Conservation (phyloP, 768 basidiomycete genomes). For the Suillus variegatus region DNA sequence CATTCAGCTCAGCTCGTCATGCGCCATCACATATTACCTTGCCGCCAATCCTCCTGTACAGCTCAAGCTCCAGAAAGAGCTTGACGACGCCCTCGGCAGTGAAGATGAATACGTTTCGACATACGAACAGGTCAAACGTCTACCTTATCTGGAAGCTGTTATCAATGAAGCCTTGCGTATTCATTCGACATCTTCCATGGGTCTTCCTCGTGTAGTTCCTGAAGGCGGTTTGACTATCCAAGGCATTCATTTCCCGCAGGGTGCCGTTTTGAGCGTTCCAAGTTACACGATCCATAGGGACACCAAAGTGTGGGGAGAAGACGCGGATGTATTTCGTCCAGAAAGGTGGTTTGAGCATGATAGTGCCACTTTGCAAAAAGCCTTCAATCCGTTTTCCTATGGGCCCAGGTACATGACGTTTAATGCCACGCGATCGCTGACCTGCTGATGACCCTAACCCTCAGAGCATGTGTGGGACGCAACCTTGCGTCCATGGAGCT, state of each 20-base stretch:
- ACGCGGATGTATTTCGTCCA: slow-evolving; percentile 72
- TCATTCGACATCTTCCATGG: slow-evolving; percentile 82
- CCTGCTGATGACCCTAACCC: not conserved
- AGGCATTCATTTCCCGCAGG: slow-evolving; percentile 62
- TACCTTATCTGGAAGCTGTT: slow-evolving; percentile 83
- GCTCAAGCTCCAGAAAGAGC: slow-evolving; percentile 72
- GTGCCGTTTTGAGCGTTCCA: slow-evolving; percentile 78
- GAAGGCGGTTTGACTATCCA: slow-evolving; percentile 66
- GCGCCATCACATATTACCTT: slow-evolving; percentile 86
- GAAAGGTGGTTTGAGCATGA: slow-evolving; percentile 86
- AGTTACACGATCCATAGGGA: slow-evolving; percentile 85
- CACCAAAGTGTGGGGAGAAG: slow-evolving; percentile 71
- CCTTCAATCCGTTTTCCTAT: slow-evolving; percentile 85
- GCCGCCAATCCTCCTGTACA: slow-evolving; percentile 67
- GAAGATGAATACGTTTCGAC: slow-evolving; percentile 63
- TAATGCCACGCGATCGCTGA: not conserved
- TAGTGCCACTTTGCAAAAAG: slow-evolving; percentile 57
- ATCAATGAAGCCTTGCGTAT: slow-evolving; percentile 85
- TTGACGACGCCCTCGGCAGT: slow-evolving; percentile 58
- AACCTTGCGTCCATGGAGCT: slow-evolving; percentile 83
- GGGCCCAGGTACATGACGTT: slow-evolving; percentile 62
- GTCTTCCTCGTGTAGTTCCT: slow-evolving; percentile 79
- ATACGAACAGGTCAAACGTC: slow-evolving; percentile 67
- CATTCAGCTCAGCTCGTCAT: slow-evolving; percentile 65
- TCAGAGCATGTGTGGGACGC: slow-evolving; percentile 79